Evolutionary conservation across 2,329 filamentous ascomycete genomes (phyloP), one percentile per base, ranked within the genome.

Genomic region (Cercospora brassicicola): DNA sequence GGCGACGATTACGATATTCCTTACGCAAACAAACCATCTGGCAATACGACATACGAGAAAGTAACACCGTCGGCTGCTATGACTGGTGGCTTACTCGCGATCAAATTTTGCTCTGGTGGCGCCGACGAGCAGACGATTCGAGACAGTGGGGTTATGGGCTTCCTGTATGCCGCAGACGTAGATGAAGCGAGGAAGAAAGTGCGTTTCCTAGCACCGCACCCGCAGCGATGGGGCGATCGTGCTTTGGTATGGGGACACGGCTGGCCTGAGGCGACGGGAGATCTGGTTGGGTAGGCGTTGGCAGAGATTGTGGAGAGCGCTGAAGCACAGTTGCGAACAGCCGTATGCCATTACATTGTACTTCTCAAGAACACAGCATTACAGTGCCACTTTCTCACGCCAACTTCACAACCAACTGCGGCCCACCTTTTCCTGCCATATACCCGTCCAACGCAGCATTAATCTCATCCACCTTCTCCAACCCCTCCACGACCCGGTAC

Each of bases 121-220:
- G 93, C 95, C 69, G 82, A 86, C 0, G 86, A 90, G 6, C 89
- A 92, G 59, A 86, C 88, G 1, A 89, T 98, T 55, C 87, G 92
- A 11, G 90, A 94, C 73, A 89, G 93, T 7, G 91, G 90, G 65
- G 89, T 98, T 31, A 91, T 96, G 86, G 95, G 95, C 0, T 99
- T 96, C 76, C 86, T 97, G 31, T 97, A 97, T 76, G 91, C 98
- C 15, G 90, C 92, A 0, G 92, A 97, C 69, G 92, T 98, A 3
- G 94, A 99, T 76, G 91, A 92, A 76, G 90, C 91, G 73, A 91
- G 91, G 79, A 89, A 89, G 72, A 91, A 91, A 78, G 84, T 97
- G 33, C 91, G 92, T 76, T 84, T 98, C 20, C 82, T 99, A 67
- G 90, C 92, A 18, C 95, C 95, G 1, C 89, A 97, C 69, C 91